Evolutionary conservation across 139 green algal genomes (phyloP).

Genomic region (Pseudopediastrum boryanum): DNA sequence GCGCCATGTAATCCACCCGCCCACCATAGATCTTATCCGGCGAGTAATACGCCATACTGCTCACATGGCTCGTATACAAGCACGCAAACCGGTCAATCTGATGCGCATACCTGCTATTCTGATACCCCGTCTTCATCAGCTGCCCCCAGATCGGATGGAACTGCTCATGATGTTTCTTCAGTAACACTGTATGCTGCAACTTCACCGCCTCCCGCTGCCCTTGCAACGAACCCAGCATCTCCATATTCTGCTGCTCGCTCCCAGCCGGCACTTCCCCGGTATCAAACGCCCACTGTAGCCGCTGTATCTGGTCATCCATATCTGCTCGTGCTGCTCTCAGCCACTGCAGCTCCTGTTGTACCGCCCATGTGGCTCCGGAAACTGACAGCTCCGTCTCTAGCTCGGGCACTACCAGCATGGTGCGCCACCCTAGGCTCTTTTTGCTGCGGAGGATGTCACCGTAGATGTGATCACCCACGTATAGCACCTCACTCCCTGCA

Average conservation of each 20-base stretch:
- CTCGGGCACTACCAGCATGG: conserved; percentile 97
- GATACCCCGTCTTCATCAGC: conserved; percentile 96
- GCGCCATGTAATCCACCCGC: conserved; percentile 83
- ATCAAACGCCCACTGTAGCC: conserved; percentile 70
- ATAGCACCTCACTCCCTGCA: conserved; percentile 70
- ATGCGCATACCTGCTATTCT: conserved; percentile 73
- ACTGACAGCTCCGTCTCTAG: conserved; percentile 82
- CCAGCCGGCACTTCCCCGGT: conserved; percentile 16
- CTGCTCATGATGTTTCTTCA: conserved; percentile 74
- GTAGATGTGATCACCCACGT: conserved; percentile 93
- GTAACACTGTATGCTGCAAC: conserved; percentile 63
- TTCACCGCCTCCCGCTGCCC: conserved; percentile 55
- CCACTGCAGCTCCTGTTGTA: conserved; percentile 65
- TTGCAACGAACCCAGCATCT: conserved; percentile 51
- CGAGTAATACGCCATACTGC: conserved; percentile 89
- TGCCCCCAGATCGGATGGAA: conserved; percentile 96
- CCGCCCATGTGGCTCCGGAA: conserved; percentile 6
- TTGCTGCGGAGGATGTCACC: conserved; percentile 76
- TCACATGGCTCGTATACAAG: conserved; percentile 94
- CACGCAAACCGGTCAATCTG: conserved; percentile 95
- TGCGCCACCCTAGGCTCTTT: conserved; percentile 86
- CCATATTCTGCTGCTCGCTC: conserved; percentile 23
- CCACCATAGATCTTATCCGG: conserved; percentile 88
- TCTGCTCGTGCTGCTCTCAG: conserved; percentile 73
- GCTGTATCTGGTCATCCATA: conserved; percentile 87